phyloP scores from a whole-genome alignment of 768 basidiomycete species.

The Galerina marginata region DNA sequence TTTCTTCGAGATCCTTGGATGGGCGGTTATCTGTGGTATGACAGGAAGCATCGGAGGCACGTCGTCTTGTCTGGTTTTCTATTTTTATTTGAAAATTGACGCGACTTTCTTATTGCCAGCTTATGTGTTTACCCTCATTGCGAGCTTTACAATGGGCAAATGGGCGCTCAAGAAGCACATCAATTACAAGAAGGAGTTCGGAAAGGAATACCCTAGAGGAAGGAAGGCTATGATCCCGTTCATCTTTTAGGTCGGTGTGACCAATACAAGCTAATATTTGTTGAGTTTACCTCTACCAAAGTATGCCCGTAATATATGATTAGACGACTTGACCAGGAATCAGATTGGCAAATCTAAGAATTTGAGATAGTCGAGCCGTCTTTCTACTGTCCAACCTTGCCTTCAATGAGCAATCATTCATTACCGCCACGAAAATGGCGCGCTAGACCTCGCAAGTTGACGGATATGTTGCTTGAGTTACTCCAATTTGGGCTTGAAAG shows the following conservation, averaged over 20 bases:
- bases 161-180: slow-evolving; percentile 95
- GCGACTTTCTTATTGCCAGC: slow-evolving; percentile 7
- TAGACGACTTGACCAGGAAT: no score
- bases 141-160: slow-evolving; percentile 68
- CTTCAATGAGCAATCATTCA: no score
- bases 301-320: no score
- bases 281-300: no score
- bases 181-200: slow-evolving; percentile 93
- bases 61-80: slow-evolving; percentile 32
- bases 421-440: no score
- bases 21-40: slow-evolving; percentile 75
- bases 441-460: no score
- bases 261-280: neutral
- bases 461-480: no score
- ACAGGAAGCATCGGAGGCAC: slow-evolving; percentile 77
- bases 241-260: slow-evolving; percentile 44
- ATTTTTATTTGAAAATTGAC: slow-evolving; percentile 1
- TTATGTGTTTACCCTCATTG: slow-evolving; percentile 60
- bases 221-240: slow-evolving; percentile 86
- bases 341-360: no score
- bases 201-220: slow-evolving; percentile 75
- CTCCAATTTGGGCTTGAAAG: no score
- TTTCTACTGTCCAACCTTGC: no score
- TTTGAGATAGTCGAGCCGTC: no score
- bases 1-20: slow-evolving; percentile 85